Evolutionary conservation across 257 asterid species (phyloP), one percentile per base, ranked within the genome.

Genomic region (Craterostigma plantagineum): DNA sequence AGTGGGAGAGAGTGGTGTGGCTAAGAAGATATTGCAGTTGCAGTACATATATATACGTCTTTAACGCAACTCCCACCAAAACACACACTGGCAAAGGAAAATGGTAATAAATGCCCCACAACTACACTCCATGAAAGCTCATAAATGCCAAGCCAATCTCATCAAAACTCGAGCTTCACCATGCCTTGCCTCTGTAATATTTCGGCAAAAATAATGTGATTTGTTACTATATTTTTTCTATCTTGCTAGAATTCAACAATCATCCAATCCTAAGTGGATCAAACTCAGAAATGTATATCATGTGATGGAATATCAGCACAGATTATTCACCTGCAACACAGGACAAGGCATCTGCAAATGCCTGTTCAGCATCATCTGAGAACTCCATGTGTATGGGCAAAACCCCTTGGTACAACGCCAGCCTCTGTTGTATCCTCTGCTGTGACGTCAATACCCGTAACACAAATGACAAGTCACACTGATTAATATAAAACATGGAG

Each of bases 381-480:
- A 86, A 86, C 58, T 78, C 92, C 82, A 86, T 63, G 75, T 76
- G 68, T 51, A 81, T 64, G 60, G 94, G 92, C 69, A 87, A 78
- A 52, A 86, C 65, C 14, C 97, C 97, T 62, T 86, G 93, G 68
- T 86, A 86, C 51, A 79, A 57, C 57, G 94, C 93, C 73, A 86
- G 59, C 57, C 97, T 66, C 60, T 81, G 93, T 55, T 86, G 94
- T 63, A 86, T 65, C 59, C 86, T 71, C 74, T 79, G 62, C 97
- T 86, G 92, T 70, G 43, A 33, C 6, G 30, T 23, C 30, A n/a
- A n/a, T n/a, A n/a, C n/a, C n/a, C n/a, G n/a, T n/a, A n/a, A n/a
- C n/a, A n/a, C n/a, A n/a, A n/a, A n/a, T n/a, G n/a, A n/a, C n/a
- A n/a, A n/a, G n/a, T n/a, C n/a, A n/a, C n/a, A n/a, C n/a, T n/a